phyloP scores from a whole-genome alignment of 1,284 basidiomycete genomes.

The Malassezia cuniculi region DNA sequence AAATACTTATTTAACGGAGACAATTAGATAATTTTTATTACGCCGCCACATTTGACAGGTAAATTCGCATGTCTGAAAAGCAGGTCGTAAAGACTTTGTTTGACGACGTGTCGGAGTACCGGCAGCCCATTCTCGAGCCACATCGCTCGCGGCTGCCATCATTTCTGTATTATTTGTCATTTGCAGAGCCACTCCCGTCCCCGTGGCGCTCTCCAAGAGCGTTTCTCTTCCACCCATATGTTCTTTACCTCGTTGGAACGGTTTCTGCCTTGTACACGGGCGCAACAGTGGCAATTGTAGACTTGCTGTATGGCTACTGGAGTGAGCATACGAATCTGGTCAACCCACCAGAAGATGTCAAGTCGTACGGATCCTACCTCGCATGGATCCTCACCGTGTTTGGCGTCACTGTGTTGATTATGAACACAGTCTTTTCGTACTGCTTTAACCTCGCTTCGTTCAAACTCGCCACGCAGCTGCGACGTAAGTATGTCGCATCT shows the following conservation, averaged over 20 bases:
- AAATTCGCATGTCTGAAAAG: too few relatives aligned
- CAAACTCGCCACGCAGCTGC: slow-evolving; percentile 40
- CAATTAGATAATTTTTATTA: not conserved
- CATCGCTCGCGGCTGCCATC: slow-evolving; percentile 4
- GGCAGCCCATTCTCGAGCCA: not conserved
- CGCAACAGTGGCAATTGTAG: slow-evolving; percentile 25
- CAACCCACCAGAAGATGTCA: not conserved
- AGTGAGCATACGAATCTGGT: slow-evolving; percentile 25
- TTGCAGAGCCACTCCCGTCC: slow-evolving; percentile 6
- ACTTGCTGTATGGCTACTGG: slow-evolving; percentile 40
- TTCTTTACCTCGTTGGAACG: slow-evolving; percentile 28
- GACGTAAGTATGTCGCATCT: slow-evolving; percentile 46
- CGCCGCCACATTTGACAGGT: too few relatives aligned
- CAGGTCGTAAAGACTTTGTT: too few relatives aligned
- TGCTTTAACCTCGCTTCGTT: slow-evolving; percentile 42
- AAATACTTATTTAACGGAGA: slow-evolving; percentile 10
- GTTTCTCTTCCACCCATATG: slow-evolving; percentile 26
- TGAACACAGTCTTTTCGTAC: slow-evolving; percentile 37
- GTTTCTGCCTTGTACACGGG: slow-evolving; percentile 25
- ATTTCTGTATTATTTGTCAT: slow-evolving; percentile 10
- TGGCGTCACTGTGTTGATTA: slow-evolving; percentile 34
- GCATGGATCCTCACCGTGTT: slow-evolving; percentile 45
- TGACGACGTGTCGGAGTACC: slow-evolving; percentile 3
- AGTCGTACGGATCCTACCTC: slow-evolving; percentile 20
- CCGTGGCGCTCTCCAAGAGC: slow-evolving; percentile 13